These are phyloP conservation scores for Zygosaccharomyces siamensis DNA, from an alignment of 805 yeast species.

Conservation along the genomic window DNA sequence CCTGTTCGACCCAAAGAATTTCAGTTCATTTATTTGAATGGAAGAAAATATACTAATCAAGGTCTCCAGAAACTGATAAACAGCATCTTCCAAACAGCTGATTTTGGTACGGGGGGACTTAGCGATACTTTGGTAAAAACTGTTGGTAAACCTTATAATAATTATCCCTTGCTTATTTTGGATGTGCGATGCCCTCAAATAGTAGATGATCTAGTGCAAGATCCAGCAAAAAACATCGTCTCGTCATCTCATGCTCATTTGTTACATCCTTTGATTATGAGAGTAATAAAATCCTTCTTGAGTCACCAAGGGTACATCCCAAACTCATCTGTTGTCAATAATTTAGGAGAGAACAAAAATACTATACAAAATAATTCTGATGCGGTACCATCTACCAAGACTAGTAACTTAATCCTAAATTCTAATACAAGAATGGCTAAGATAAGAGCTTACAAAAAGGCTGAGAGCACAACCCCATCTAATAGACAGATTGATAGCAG, in stretches of 20 bases:
- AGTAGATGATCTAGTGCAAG: conserved; percentile 39
- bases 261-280: conserved; percentile 33
- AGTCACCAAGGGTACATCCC: conserved; percentile 21
- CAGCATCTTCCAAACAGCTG: conserved; percentile 22
- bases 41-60: conserved; percentile 30
- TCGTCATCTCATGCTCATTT: conserved; percentile 26
- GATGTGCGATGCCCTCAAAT: conserved; percentile 28
- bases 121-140: conserved; percentile 15
- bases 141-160: conserved; percentile 34
- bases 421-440: conserved; percentile 6
- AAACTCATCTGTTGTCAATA: background rate
- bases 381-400: background rate
- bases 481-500: background rate
- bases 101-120: conserved; percentile 12
- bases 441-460: background rate
- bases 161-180: conserved; percentile 40
- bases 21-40: conserved; percentile 47
- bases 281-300: conserved; percentile 31
- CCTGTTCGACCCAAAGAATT: conserved; percentile 36
- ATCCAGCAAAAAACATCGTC: conserved; percentile 36
- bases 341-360: background rate
- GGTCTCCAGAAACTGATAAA: conserved; percentile 15
- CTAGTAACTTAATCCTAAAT: background rate
- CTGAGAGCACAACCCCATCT: background rate
- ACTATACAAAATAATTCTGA: background rate